Conservation (phyloP, 306 rosid species). For the Gynostemma pentaphyllum region DNA sequence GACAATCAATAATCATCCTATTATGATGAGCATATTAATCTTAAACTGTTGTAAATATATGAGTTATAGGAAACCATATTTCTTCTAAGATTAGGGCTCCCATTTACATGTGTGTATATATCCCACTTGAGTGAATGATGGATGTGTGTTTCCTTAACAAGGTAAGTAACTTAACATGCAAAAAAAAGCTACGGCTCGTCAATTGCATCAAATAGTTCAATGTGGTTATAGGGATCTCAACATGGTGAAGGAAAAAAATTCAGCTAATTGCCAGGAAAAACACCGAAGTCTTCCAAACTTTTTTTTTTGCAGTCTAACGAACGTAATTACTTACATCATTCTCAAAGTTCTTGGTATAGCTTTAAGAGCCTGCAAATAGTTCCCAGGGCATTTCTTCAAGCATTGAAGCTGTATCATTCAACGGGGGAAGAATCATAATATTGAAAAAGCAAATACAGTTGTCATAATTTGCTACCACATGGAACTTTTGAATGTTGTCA, state of each 20-base stretch:
- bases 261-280: not conserved
- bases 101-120: no score
- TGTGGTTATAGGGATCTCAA: not conserved
- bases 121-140: no score
- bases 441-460: not conserved
- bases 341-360: conserved; percentile 90
- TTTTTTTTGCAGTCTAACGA: no score
- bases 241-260: not conserved
- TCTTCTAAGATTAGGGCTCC: no score
- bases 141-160: not conserved
- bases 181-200: not conserved
- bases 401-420: conserved; percentile 60
- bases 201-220: not conserved
- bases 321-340: conserved; percentile 69
- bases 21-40: no score
- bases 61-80: no score
- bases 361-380: conserved; percentile 76
- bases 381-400: conserved; percentile 72
- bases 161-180: not conserved
- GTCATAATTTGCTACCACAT: not conserved
- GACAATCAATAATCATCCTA: no score
- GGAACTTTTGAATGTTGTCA: not conserved
- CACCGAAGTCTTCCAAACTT: not conserved
- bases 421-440: not conserved
- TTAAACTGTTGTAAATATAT: no score